Percentiles rank a stretch among this genome's conserved stretches.
phyloP scores from a whole-genome alignment of 306 rosid species.

The Quercus bicolor region DNA sequence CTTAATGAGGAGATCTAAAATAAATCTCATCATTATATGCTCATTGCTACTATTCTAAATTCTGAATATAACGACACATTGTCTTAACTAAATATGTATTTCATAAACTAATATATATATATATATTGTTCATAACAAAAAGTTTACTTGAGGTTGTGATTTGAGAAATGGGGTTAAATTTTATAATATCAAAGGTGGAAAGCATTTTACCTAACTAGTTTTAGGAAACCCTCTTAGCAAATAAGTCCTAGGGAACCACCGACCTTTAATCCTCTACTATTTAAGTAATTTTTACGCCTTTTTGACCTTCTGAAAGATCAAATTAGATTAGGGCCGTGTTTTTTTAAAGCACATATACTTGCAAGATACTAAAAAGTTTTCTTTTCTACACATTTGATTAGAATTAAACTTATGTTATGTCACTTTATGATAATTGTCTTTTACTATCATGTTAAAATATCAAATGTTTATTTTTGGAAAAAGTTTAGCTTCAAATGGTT shows the following conservation, averaged over 20 bases:
- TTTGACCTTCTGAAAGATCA: constrained; percentile 32
- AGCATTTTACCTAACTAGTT: background rate
- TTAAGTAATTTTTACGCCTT: background rate
- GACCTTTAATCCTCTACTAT: background rate
- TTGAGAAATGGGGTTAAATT: background rate
- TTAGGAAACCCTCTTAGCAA: background rate
- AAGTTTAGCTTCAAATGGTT: too few species aligned
- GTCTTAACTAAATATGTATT: background rate
- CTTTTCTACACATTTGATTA: too few species aligned
- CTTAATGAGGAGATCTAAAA: background rate
- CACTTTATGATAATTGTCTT: too few species aligned
- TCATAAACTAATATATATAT: too few species aligned
- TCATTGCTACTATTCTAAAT: background rate
- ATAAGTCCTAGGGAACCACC: background rate
- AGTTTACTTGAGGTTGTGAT: background rate
- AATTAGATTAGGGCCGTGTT: background rate
- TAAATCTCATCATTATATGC: background rate
- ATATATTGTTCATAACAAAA: background rate
- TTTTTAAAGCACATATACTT: background rate
- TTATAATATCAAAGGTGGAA: background rate
- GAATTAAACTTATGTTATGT: too few species aligned
- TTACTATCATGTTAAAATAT: too few species aligned
- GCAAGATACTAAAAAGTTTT: background rate
- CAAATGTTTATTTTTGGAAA: too few species aligned
- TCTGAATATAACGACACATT: background rate